Percentiles rank a stretch among this genome's conserved stretches.
Conservation (phyloP, 352 stramenopile genomes). For the Elongisporangium anandrum region DNA sequence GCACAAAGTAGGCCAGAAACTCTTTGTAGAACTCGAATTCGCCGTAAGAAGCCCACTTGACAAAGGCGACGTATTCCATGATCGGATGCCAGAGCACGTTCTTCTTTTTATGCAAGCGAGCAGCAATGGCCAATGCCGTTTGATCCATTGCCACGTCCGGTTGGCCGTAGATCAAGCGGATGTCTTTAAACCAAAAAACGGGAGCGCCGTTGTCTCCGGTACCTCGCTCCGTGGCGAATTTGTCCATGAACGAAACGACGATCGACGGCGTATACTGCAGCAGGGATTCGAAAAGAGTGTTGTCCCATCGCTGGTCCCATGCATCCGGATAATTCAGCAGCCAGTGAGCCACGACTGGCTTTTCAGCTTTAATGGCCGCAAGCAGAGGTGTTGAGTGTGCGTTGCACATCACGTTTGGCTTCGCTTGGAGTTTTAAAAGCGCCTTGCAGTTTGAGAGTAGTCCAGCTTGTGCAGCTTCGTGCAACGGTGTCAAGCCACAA, state of each 20-base stretch:
- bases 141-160: conserved; percentile 35
- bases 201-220: conserved; percentile 21
- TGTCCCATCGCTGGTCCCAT: conserved; percentile 23
- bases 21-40: conserved; percentile 39
- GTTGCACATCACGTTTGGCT: conserved; percentile 21
- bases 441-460: conserved; percentile 41
- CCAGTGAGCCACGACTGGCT: conserved; percentile 49
- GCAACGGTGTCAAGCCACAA: conserved; percentile 49
- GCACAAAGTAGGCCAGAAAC: conserved; percentile 36
- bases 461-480: conserved; percentile 54
- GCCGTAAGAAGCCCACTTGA: conserved; percentile 63
- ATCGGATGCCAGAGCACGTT: conserved; percentile 47
- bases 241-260: conserved; percentile 38
- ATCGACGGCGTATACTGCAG: conserved; percentile 40
- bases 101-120: conserved; percentile 30
- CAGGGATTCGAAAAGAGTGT: conserved; percentile 42
- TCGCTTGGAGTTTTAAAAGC: conserved; percentile 35
- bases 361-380: conserved; percentile 43
- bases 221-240: conserved; percentile 40
- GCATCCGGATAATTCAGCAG: conserved; percentile 31
- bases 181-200: conserved; percentile 42
- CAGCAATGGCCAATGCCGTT: conserved; percentile 38
- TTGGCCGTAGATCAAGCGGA: conserved; percentile 46
- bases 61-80: conserved; percentile 41
- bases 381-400: conserved; percentile 36